Base-by-base conservation (phyloP, 768 basidiomycete species). In the Leucosporidium scottii region DNA sequence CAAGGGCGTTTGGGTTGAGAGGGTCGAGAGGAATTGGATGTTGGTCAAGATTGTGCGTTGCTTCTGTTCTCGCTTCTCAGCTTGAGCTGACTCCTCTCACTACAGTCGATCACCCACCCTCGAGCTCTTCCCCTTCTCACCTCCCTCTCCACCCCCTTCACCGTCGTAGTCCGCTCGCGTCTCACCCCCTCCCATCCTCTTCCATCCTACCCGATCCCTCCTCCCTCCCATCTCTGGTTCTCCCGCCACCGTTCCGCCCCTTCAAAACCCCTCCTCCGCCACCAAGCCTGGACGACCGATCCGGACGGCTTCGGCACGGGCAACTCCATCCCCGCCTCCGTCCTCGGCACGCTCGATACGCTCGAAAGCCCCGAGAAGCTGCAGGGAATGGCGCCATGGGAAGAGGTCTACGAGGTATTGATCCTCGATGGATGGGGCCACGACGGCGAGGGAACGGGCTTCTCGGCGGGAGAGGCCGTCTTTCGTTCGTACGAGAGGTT, bases 1-100 rank as follows among this genome's bases (percentile, higher is more conserved):
- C 23, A 31, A 47, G 54, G 70, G 55, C 44, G 62, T 69, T 13
- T 69, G 59, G 59, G 60, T 65, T 20, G 44, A 62, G 34, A 30
- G 66, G 27, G 60, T 65, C 48, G 68, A 73, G 53, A 59, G 71
- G 36, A 73, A 69, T 39, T 73, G 71, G 71, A 61, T 68, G 6
- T 67, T 67, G 53, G 34, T 73, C 39, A 73, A 67, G 60, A 34
- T 73, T 4, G 67, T 69, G 34, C 31, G 71, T 59, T n/a, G 3
- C 23, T 25, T 48, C 23, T 36, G 30, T 21, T 0, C 31, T 18
- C 12, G 18, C 21, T 28, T 13, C 15, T 36, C 59, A n/a, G 28
- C n/a, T 27, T 18, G 8, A 6, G n/a, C 47, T 21, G 47, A 10
- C 2, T 9, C 7, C 27, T 50, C 55, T 7, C 12, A 17, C 18